Evolutionary conservation across 2,329 filamentous ascomycete species (phyloP).

Genomic region (Sarocladium kiliense): DNA sequence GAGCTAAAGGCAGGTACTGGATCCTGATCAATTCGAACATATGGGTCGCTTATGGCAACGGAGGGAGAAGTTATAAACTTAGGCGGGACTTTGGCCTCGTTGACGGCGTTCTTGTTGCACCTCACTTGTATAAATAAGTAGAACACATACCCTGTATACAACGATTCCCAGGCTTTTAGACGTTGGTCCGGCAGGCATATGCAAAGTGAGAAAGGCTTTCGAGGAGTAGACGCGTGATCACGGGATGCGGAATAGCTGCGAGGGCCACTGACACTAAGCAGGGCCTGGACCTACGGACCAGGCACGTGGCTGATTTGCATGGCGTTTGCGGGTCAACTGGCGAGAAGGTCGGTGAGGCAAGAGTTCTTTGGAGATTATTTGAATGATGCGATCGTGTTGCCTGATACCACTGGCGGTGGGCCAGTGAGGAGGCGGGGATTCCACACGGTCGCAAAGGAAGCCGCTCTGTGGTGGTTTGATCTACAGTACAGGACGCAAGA

Average conservation of each 20-base stretch:
- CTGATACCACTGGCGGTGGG: not conserved
- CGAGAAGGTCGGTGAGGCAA: not conserved
- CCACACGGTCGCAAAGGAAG: slow-evolving; percentile 3
- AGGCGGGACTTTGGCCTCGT: too few relatives aligned
- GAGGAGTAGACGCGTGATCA: not conserved
- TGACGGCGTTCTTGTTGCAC: too few relatives aligned
- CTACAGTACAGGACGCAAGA: too few relatives aligned
- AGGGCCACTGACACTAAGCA: not conserved
- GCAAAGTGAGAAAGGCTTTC: too few relatives aligned
- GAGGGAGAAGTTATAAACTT: too few relatives aligned
- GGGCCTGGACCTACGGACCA: not conserved
- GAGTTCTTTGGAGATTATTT: not conserved
- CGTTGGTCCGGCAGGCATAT: too few relatives aligned
- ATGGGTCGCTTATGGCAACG: too few relatives aligned
- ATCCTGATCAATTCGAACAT: not conserved
- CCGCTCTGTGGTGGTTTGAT: not conserved
- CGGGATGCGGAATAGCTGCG: not conserved
- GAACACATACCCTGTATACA: not conserved
- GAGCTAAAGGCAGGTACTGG: not conserved
- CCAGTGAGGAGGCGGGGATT: slow-evolving; percentile 1
- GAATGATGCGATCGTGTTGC: not conserved
- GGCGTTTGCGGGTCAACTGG: not conserved
- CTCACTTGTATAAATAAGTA: not conserved
- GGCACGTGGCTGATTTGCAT: not conserved
- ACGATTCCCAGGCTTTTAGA: too few relatives aligned